These are phyloP conservation scores for Colletotrichum sp. DNA, from an alignment of 2,329 filamentous ascomycete species.

Conservation along the genomic window DNA sequence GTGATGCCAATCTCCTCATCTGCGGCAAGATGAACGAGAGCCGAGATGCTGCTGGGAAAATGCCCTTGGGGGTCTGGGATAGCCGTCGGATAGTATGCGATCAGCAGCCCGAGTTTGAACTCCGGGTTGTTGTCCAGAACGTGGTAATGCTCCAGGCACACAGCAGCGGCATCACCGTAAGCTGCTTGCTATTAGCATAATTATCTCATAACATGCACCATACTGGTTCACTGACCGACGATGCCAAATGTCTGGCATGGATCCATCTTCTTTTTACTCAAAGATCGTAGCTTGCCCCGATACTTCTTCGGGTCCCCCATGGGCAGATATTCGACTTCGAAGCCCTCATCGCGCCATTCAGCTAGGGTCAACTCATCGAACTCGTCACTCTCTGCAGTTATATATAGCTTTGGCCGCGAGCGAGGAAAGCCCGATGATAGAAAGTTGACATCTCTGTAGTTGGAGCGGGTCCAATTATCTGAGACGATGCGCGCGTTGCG, in stretches of 20 bases:
- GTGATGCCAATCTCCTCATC: constrained; percentile 45
- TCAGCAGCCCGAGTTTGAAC: constrained; percentile 44
- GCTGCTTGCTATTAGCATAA: constrained; percentile 27
- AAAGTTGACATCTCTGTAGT: constrained; percentile 46
- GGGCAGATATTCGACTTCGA: constrained; percentile 46
- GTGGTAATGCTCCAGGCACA: constrained; percentile 50
- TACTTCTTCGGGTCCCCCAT: constrained; percentile 42
- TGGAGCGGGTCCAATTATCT: constrained; percentile 33
- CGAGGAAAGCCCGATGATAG: constrained; percentile 44
- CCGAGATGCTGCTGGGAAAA: constrained; percentile 43
- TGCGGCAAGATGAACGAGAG: constrained; percentile 43
- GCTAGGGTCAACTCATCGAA: constrained; percentile 42
- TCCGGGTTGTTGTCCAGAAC: constrained; percentile 48
- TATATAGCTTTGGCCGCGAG: constrained; percentile 41
- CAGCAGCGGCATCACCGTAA: constrained; percentile 46
- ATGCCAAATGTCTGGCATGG: constrained; percentile 50
- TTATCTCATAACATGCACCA: neutral
- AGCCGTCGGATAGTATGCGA: constrained; percentile 50
- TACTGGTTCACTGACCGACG: constrained; percentile 33
- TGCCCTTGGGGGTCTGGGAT: constrained; percentile 46
- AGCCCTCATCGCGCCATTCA: constrained; percentile 48
- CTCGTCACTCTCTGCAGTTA: constrained; percentile 46
- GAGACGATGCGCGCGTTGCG: constrained; percentile 35
- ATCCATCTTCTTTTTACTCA: constrained; percentile 36
- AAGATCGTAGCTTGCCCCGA: constrained; percentile 32